Conservation (phyloP, 2,329 filamentous ascomycete genomes). For the Dryadomyces quercivorus region DNA sequence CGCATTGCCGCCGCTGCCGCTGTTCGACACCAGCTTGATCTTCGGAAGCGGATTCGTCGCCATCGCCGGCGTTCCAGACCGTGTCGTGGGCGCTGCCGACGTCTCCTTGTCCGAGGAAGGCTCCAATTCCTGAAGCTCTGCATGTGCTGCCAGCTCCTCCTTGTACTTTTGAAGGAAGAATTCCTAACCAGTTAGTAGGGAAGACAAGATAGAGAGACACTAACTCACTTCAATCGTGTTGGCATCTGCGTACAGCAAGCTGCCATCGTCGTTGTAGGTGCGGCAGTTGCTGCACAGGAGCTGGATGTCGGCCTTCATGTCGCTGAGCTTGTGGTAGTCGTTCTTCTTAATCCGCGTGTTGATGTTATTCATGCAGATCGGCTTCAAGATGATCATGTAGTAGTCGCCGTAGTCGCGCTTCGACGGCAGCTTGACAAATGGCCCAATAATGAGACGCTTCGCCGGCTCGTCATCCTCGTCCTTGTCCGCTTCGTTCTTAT, state of each 20-base stretch:
- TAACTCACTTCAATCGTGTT: slow-evolving; percentile 79
- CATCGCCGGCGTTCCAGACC: slow-evolving; percentile 15
- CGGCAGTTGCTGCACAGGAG: slow-evolving; percentile 83
- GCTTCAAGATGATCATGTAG: slow-evolving; percentile 82
- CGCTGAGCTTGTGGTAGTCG: slow-evolving; percentile 71
- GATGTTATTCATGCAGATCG: slow-evolving; percentile 94
- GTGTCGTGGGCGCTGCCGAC: slow-evolving; percentile 27
- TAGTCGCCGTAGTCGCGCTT: slow-evolving; percentile 90
- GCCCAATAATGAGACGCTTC: slow-evolving; percentile 78
- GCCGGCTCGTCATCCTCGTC: slow-evolving; percentile 45
- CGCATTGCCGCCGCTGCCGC: slow-evolving; percentile 1
- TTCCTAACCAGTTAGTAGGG: neutral
- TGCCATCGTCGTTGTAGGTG: slow-evolving; percentile 94
- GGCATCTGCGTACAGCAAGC: slow-evolving; percentile 82
- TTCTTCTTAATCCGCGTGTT: slow-evolving; percentile 92
- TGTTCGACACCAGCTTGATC: slow-evolving; percentile 16
- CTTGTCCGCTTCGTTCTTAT: slow-evolving; percentile 24
- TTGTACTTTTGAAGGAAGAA: slow-evolving; percentile 38
- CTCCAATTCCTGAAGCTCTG: slow-evolving; percentile 16
- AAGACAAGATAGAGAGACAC: neutral
- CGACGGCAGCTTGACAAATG: slow-evolving; percentile 83
- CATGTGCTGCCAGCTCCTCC: slow-evolving; percentile 17
- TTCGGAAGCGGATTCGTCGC: slow-evolving; percentile 10
- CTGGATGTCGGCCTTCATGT: slow-evolving; percentile 72
- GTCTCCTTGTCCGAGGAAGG: slow-evolving; percentile 21